phyloP scores from a whole-genome alignment of 2,329 filamentous ascomycete species.

The Aspergillus proliferans region DNA sequence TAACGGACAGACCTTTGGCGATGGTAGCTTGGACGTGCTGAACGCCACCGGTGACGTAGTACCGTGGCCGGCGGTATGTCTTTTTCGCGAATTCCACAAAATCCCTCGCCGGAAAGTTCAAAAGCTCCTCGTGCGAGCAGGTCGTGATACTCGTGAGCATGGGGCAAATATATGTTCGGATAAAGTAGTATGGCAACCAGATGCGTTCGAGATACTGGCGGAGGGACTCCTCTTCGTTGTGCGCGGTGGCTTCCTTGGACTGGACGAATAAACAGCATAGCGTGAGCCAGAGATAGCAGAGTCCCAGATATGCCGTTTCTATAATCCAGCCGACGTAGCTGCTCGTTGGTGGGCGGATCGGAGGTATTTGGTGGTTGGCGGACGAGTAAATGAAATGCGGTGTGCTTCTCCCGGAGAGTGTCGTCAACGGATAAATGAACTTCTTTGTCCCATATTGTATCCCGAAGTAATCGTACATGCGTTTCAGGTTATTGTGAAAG shows the following conservation, averaged over 20 bases:
- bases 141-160: constrained; percentile 34
- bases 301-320: constrained; percentile 41
- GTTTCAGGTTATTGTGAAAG: constrained; percentile 51
- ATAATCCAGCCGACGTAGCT: constrained; percentile 36
- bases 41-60: constrained; percentile 14
- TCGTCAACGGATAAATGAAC: constrained; percentile 51
- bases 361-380: constrained; percentile 46
- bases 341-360: constrained; percentile 32
- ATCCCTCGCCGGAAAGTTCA: constrained; percentile 17
- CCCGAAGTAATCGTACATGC: constrained; percentile 52
- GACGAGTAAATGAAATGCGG: constrained; percentile 51
- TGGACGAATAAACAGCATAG: constrained; percentile 46
- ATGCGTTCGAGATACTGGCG: constrained; percentile 48
- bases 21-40: constrained; percentile 11
- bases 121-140: constrained; percentile 16
- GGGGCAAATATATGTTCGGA: constrained; percentile 48
- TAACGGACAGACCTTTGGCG: constrained; percentile 7
- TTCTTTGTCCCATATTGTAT: constrained; percentile 46
- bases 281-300: constrained; percentile 51
- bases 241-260: constrained; percentile 18
- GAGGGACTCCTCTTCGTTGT: constrained; percentile 37
- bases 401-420: constrained; percentile 13
- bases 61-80: constrained; percentile 16
- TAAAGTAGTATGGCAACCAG: constrained; percentile 43
- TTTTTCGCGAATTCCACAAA: constrained; percentile 13